phyloP scores from a whole-genome alignment of 2,329 filamentous ascomycete species.

The Penicillium freii region DNA sequence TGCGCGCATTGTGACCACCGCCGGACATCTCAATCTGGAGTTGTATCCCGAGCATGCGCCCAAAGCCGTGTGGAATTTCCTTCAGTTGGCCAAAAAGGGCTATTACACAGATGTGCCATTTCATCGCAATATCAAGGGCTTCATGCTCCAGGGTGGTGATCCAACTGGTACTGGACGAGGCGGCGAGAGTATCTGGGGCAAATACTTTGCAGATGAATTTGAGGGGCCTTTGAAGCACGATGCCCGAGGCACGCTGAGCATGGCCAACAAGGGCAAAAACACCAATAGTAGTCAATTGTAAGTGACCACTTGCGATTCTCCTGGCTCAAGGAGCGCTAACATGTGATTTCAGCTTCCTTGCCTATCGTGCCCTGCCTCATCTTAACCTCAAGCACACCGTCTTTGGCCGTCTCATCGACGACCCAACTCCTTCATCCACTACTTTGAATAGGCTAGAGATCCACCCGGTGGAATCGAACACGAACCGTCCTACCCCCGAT shows the following conservation, averaged over 20 bases:
- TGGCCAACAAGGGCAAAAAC: constrained; percentile 99
- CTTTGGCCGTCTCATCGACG: constrained; percentile 81
- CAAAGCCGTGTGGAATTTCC: constrained; percentile 95
- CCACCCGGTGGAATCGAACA: constrained; percentile 68
- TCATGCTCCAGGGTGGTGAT: constrained; percentile 98
- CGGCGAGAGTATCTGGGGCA: constrained; percentile 89
- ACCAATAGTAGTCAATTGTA: constrained; percentile 89
- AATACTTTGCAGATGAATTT: constrained; percentile 90
- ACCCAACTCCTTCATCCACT: constrained; percentile 44
- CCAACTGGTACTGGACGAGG: constrained; percentile 88
- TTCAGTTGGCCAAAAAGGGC: constrained; percentile 79
- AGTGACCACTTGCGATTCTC: constrained; percentile 19
- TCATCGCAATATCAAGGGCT: constrained; percentile 90
- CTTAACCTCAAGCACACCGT: constrained; percentile 97
- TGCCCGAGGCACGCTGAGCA: constrained; percentile 74
- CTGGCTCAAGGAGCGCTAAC: background rate
- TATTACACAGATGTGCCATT: constrained; percentile 85
- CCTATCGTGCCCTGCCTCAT: constrained; percentile 79
- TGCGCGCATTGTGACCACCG: constrained; percentile 80
- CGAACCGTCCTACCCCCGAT: constrained; percentile 71
- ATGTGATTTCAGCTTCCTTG: constrained; percentile 65
- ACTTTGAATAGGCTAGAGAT: constrained; percentile 72
- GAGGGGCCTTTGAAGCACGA: constrained; percentile 86
- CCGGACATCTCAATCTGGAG: constrained; percentile 83
- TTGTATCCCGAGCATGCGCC: constrained; percentile 88